Evolutionary conservation across 352 stramenopile species (phyloP), one percentile per base, ranked within the genome.

Genomic region (Thraustochytrium sp.): DNA sequence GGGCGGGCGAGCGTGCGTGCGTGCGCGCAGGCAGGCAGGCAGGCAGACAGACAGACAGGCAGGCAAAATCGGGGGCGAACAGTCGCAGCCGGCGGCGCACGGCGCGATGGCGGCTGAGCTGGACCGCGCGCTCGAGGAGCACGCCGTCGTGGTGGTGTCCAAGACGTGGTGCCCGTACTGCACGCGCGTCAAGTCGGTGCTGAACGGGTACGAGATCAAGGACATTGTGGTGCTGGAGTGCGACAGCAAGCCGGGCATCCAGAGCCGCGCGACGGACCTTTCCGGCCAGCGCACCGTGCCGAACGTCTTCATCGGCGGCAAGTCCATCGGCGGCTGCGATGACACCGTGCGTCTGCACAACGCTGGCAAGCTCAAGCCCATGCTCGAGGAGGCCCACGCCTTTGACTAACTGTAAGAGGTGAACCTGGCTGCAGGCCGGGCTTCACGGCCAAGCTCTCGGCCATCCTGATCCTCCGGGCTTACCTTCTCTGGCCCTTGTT

Each of bases 241-340:
- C 42, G 68, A 80, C 38, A 68, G 26, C 34, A 63, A 61, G 29
- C 68, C 68, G 26, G 68, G 8, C 34, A 34, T 55, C 44, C 94
- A 98, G 88, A 86, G 87, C 48, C 96, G 93, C 68, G 88, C 99
- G 38, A 89, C 93, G 65, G 85, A 91, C 37, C 89, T 98, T 72
- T 98, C 95, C 44, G 94, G 93, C 74, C 95, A 97, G 82, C 91
- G 91, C 68, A 98, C 95, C 2, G 96, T 99, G 51, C 96, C 97
- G 0, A 98, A 99, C 86, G 94, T 99, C 44, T 99, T 99, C 87
- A 94, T 99, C 64, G 94, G 93, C 75, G 93, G 93, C 73, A 93
- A 97, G 83, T 95, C 94, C 88, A 90, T 98, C 64, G 96, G 96
- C 77, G 96, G 96, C 51, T 94, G 96, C 78, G 95, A 98, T 87